Evolutionary conservation across 768 basidiomycete genomes (phyloP).

Genomic region (Ramaria rubella): DNA sequence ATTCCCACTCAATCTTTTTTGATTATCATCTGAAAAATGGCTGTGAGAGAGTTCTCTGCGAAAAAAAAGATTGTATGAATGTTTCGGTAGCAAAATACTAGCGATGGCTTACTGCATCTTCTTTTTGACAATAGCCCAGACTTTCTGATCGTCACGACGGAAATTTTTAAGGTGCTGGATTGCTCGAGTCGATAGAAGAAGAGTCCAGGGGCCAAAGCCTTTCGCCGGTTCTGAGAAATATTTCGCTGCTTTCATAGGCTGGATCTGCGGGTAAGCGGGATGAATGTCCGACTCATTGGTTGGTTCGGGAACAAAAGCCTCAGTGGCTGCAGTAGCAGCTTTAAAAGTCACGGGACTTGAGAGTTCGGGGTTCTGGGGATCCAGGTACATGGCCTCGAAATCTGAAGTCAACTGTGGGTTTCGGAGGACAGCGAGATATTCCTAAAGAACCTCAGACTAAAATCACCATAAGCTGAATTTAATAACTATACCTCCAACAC

Average conservation of each 20-base stretch:
- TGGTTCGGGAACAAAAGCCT: conserved; percentile 17
- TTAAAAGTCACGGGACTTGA: neutral
- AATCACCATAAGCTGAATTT: neutral
- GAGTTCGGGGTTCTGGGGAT: neutral
- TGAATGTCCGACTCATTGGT: neutral
- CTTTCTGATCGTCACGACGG: conserved; percentile 37
- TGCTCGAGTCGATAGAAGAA: conserved; percentile 48
- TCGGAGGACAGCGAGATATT: neutral
- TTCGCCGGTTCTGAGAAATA: conserved; percentile 48
- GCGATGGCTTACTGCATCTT: conserved; percentile 51
- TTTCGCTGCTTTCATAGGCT: conserved; percentile 53
- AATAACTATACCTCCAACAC: neutral
- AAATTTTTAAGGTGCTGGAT: conserved; percentile 43
- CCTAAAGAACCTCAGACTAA: neutral
- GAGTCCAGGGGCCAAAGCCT: conserved; percentile 59
- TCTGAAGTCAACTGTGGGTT: neutral
- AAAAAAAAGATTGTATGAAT: neutral
- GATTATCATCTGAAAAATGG: conserved; percentile 62
- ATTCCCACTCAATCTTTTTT: conserved; percentile 46
- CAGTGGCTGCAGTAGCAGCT: neutral
- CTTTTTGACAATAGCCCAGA: conserved; percentile 51
- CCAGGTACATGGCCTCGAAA: neutral
- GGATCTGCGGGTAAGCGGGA: conserved; percentile 39
- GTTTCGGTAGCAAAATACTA: neutral
- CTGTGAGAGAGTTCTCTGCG: conserved; percentile 62